A percentile compares a stretch with the other conserved stretches of the same genome.
phyloP scores from a whole-genome alignment of 2,329 filamentous ascomycete genomes.

The Colletotrichum sp. region DNA sequence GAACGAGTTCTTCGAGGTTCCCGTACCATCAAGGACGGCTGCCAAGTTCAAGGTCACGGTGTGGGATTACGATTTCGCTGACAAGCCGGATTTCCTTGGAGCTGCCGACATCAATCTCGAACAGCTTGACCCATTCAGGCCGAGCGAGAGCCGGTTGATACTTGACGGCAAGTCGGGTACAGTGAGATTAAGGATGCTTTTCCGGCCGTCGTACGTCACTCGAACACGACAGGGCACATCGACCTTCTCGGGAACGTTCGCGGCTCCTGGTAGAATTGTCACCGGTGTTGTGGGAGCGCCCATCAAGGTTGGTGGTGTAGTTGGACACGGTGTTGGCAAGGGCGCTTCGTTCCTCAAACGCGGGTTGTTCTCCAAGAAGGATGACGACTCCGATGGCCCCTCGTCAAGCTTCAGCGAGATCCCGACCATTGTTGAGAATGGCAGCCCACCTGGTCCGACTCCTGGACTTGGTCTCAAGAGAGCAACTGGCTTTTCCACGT shows the following conservation, averaged over 20 bases:
- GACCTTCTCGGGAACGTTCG: slow-evolving; percentile 91
- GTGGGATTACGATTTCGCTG: slow-evolving; percentile 96
- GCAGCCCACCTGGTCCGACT: slow-evolving; percentile 35
- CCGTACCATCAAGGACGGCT: slow-evolving; percentile 81
- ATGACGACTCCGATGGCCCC: slow-evolving; percentile 54
- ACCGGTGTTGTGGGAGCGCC: slow-evolving; percentile 81
- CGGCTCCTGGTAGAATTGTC: slow-evolving; percentile 85
- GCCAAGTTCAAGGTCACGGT: slow-evolving; percentile 84
- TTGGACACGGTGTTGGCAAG: slow-evolving; percentile 82
- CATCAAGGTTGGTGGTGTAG: slow-evolving; percentile 81
- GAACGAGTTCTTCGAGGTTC: slow-evolving; percentile 94
- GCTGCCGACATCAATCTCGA: slow-evolving; percentile 77
- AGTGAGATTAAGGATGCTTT: slow-evolving; percentile 83
- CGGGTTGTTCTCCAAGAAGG: slow-evolving; percentile 78
- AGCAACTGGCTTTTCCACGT: slow-evolving; percentile 38
- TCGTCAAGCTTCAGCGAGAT: slow-evolving; percentile 35
- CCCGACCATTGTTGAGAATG: slow-evolving; percentile 49
- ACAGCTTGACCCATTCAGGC: slow-evolving; percentile 82
- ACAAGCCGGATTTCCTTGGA: slow-evolving; percentile 92
- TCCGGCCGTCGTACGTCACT: slow-evolving; percentile 91
- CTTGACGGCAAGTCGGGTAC: slow-evolving; percentile 91
- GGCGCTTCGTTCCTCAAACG: slow-evolving; percentile 90
- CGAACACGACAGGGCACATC: slow-evolving; percentile 87
- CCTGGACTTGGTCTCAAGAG: slow-evolving; percentile 43
- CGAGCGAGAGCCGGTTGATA: slow-evolving; percentile 74